A percentile compares a stretch with the other conserved stretches of the same genome.
Evolutionary conservation across 2,329 filamentous ascomycete species (phyloP).

Genomic region (Microascus cirrosus): DNA sequence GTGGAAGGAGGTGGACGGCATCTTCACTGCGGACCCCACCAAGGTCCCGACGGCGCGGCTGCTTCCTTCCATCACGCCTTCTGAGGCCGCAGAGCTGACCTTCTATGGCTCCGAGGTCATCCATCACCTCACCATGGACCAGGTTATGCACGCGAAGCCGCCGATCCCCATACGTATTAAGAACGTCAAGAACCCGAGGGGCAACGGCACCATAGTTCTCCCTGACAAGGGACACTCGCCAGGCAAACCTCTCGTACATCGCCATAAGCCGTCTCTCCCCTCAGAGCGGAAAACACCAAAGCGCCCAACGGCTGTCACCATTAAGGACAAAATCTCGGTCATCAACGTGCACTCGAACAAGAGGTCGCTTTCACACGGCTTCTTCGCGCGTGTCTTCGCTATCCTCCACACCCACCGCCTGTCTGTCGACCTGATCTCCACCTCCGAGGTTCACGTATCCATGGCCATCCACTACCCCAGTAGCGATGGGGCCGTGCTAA

Average conservation of each 20-base stretch:
- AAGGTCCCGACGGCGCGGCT: conserved; percentile 91
- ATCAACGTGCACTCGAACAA: conserved; percentile 98
- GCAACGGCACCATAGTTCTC: conserved; percentile 69
- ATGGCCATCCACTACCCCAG: conserved; percentile 87
- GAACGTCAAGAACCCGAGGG: conserved; percentile 79
- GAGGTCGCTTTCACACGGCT: conserved; percentile 88
- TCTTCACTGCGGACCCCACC: conserved; percentile 74
- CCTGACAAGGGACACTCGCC: conserved; percentile 54
- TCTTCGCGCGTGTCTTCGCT: conserved; percentile 87
- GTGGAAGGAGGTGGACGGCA: conserved; percentile 98
- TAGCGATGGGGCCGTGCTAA: conserved; percentile 48
- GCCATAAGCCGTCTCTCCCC: conserved; percentile 38
- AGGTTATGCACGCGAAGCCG: conserved; percentile 69
- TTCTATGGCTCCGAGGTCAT: conserved; percentile 95
- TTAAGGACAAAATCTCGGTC: conserved; percentile 93
- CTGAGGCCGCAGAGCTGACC: conserved; percentile 90
- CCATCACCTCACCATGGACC: conserved; percentile 97
- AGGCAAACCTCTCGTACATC: conserved; percentile 27
- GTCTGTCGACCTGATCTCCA: conserved; percentile 92
- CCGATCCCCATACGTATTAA: conserved; percentile 83
- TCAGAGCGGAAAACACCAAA: conserved; percentile 47
- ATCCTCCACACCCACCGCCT: conserved; percentile 80
- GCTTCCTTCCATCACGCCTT: conserved; percentile 79
- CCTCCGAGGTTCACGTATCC: conserved; percentile 91
- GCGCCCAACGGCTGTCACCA: conserved; percentile 81